Evolutionary conservation across 208 protist genomes (phyloP), one percentile per base, ranked within the genome.

Genomic region (Leishmania tarentolae): DNA sequence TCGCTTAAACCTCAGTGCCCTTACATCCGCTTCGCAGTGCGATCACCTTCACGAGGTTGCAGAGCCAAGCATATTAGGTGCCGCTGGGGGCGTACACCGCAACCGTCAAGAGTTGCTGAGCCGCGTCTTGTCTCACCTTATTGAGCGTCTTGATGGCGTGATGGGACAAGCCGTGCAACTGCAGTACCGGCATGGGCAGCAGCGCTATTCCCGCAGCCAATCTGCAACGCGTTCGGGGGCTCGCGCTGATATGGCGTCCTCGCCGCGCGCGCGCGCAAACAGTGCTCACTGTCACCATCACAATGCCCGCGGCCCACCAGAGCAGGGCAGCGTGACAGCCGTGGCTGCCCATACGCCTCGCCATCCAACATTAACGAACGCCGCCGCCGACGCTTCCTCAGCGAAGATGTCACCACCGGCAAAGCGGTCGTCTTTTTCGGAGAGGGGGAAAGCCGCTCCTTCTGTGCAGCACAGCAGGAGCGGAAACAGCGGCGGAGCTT

Each of bases 61-160:
- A n/a, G 47, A 37, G 15, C 19, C 71, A 13, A 46, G 47, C n/a
- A 59, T 17, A 8, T 50, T 42, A 7, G n/a, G 35, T 31, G 46
- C 31, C 71, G 50, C 24, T 15, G 50, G 56, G 24, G 37, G 21
- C 7, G 74, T 31, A 40, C 19, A 15, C 71, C 35, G 75, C 57
- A 65, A 57, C 11, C 76, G 63, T 15, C 19, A 72, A 21, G 76
- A 79, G 59, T 15, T 63, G 24, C 53, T 79, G 46, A 69, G 44
- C 59, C 76, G 24, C 61, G n/a, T 66, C 8, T 68, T 83, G 35
- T 71, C 71, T 3, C 31, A 47, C 15, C 79, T 91, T 57, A 80
- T 69, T 74, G 79, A 88, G n/a, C 79, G 83, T 3, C 80, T 91
- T 24, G 86, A 91, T 31, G 53, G 56, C 24, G 46, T 91, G 53